phyloP scores from a whole-genome alignment of 805 yeast species.

The Metschnikowia lunata region DNA sequence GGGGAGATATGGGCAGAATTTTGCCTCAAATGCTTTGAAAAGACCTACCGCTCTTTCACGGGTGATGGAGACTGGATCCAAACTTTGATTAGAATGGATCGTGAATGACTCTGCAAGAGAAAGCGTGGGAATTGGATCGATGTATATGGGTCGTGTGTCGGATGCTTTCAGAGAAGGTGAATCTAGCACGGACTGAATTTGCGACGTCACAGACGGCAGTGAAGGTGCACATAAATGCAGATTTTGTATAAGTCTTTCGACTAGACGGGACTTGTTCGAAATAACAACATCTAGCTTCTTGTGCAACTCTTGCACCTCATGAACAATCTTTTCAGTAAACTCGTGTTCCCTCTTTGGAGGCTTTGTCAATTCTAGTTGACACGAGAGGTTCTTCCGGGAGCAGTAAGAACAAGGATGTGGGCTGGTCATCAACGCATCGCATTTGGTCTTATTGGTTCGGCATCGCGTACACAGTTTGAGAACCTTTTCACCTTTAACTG shows the following conservation, averaged over 20 bases:
- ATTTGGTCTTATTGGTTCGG: slow-evolving; percentile 61
- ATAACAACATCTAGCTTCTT: slow-evolving; percentile 12
- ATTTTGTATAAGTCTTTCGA: slow-evolving; percentile 4
- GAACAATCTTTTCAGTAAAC: slow-evolving; percentile 9
- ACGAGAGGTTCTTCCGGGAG: slow-evolving; percentile 44
- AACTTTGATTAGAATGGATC: slow-evolving; percentile 13
- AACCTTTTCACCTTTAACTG: slow-evolving; percentile 16
- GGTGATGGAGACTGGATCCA: slow-evolving; percentile 11
- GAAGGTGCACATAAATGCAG: background rate
- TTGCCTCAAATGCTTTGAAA: slow-evolving; percentile 7
- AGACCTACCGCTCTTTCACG: slow-evolving; percentile 10
- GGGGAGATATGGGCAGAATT: slow-evolving; percentile 13
- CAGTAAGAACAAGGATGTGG: slow-evolving; percentile 61
- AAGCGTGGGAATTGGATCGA: slow-evolving; percentile 17
- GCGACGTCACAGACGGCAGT: slow-evolving; percentile 4
- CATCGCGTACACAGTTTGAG: slow-evolving; percentile 59
- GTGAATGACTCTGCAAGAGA: slow-evolving; percentile 12
- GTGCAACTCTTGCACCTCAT: slow-evolving; percentile 15
- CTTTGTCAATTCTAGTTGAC: slow-evolving; percentile 50
- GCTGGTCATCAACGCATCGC: slow-evolving; percentile 49
- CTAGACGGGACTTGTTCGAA: slow-evolving; percentile 10
- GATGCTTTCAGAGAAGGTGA: slow-evolving; percentile 1
- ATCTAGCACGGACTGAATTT: slow-evolving; percentile 6
- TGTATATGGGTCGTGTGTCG: slow-evolving; percentile 6
- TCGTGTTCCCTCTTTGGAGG: slow-evolving; percentile 16